phyloP scores from a whole-genome alignment of 192 early-diverging fungal genomes.

The Backusella circina region DNA sequence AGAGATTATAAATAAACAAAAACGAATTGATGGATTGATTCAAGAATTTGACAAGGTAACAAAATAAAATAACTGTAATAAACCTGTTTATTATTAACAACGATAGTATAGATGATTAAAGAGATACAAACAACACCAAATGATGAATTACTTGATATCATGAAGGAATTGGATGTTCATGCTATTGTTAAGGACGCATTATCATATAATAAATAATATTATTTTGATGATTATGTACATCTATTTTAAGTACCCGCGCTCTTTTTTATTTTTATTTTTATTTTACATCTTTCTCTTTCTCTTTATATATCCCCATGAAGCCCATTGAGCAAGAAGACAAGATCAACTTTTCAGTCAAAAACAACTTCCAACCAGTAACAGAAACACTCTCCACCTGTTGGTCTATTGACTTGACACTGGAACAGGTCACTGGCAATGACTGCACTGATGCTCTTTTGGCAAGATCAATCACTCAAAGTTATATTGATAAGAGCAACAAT shows the following conservation, averaged over 20 bases:
- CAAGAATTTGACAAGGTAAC: not conserved
- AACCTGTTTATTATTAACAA: not conserved
- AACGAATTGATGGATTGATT: not conserved
- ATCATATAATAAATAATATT: slow-evolving; percentile 6
- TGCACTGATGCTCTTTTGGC: not conserved
- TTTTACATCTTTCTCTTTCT: not conserved
- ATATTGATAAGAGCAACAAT: not conserved
- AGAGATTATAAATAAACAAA: not conserved
- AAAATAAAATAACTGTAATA: not conserved
- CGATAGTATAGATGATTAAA: not conserved
- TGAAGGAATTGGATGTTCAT: not conserved
- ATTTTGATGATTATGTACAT: too few relatives aligned
- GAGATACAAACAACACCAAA: not conserved
- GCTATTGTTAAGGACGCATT: not conserved
- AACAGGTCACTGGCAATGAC: not conserved
- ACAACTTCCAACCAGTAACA: not conserved
- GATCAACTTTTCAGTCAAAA: not conserved
- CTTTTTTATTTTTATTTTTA: not conserved
- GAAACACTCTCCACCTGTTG: not conserved
- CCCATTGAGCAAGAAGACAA: not conserved
- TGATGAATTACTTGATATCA: not conserved
- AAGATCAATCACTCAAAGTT: not conserved
- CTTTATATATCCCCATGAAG: not conserved
- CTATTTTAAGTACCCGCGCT: not conserved
- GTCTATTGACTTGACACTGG: not conserved